phyloP scores from a whole-genome alignment of 1,284 basidiomycete species.

The Chondrostereum purpureum region DNA sequence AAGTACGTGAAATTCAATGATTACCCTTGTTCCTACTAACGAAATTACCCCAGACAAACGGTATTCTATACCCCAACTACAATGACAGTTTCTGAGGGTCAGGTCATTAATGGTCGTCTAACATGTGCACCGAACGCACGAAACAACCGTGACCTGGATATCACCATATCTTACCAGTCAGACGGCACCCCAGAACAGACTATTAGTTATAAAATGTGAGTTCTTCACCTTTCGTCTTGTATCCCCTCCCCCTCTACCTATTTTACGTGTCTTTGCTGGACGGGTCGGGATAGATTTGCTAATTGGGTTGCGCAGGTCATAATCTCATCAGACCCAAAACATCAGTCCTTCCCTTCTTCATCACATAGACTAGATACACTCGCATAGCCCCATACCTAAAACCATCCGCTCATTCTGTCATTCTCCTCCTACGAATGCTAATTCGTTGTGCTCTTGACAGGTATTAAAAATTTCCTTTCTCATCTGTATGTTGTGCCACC shows the following conservation, averaged over 20 bases:
- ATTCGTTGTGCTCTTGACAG: background rate
- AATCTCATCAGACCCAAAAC: background rate
- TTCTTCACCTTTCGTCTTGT: constrained; percentile 24
- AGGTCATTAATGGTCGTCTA: constrained; percentile 67
- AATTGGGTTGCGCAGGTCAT: constrained; percentile 1
- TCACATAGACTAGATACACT: background rate
- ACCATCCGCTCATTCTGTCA: background rate
- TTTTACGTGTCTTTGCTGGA: background rate
- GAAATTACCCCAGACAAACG: constrained; percentile 64
- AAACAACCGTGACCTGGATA: constrained; percentile 93
- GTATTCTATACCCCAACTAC: constrained; percentile 93
- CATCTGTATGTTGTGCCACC: no score
- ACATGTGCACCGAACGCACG: constrained; percentile 80
- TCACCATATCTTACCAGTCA: constrained; percentile 67
- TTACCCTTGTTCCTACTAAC: background rate
- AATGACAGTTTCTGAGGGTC: constrained; percentile 57
- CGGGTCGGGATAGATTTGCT: background rate
- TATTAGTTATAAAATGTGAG: constrained; percentile 78
- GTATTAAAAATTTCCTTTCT: constrained; percentile 2
- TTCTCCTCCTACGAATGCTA: background rate
- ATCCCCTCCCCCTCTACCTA: constrained; percentile 2
- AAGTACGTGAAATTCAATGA: constrained; percentile 56
- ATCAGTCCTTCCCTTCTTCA: background rate
- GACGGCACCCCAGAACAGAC: constrained; percentile 26
- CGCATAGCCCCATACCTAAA: background rate